These are phyloP conservation scores for Calonectria pseudoturangicola DNA, from an alignment of 2,329 filamentous ascomycete species.

Conservation along the genomic window DNA sequence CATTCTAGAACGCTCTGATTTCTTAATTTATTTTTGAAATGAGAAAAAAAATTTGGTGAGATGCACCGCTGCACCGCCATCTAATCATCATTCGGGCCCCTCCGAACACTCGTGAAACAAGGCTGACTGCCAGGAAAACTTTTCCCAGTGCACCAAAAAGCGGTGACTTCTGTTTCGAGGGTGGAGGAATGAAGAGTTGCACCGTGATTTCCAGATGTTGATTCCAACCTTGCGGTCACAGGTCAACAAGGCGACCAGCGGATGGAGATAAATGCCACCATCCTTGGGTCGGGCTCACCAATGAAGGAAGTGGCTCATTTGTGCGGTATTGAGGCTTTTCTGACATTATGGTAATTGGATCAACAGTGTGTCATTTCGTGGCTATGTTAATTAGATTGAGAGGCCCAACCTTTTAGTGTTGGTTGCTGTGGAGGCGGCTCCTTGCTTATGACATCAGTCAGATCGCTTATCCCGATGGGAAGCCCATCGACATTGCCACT, in stretches of 20 bases:
- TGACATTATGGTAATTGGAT: neutral
- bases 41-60: neutral
- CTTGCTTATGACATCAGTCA: conserved; percentile 26
- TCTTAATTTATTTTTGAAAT: neutral
- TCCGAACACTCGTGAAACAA: neutral
- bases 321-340: conserved; percentile 8
- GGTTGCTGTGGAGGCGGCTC: conserved; percentile 7
- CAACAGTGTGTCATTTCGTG: conserved; percentile 4
- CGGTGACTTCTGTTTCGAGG: neutral
- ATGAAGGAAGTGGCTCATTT: conserved; percentile 19
- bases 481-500: conserved; percentile 1
- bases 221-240: neutral
- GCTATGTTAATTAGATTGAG: conserved; percentile 10
- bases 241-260: neutral
- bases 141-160: neutral
- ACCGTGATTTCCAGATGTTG: neutral
- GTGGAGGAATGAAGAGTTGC: neutral
- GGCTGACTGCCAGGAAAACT: neutral
- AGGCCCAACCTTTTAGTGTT: conserved; percentile 12
- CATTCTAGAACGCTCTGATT: neutral
- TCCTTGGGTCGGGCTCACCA: neutral
- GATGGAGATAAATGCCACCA: neutral
- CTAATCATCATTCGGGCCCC: too few species aligned
- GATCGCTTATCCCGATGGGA: neutral
- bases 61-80: neutral